Base-by-base conservation (phyloP, 2,329 filamentous ascomycete species). In the Pseudogymnoascus sp. region DNA sequence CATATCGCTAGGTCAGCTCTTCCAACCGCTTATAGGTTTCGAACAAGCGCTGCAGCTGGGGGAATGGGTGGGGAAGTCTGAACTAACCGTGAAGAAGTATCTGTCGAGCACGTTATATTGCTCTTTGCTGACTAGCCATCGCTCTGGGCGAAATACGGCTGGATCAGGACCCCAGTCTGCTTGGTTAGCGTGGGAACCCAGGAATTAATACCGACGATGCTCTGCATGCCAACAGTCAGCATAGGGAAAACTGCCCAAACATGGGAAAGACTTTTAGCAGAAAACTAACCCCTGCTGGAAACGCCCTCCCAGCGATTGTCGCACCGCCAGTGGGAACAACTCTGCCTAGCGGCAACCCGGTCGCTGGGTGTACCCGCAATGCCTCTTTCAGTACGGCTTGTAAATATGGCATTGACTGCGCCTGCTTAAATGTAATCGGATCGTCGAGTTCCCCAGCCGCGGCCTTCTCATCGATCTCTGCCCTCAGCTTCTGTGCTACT, bases 361-460 rank as follows among this genome's bases (percentile, higher is more conserved):
- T 72, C 0, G 75, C 74, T 4, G 79, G 78, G 63, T 82, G 78
- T 1, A 82, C 66, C 3, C 81, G 74, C 66, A 82, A 71, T 0
- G 74, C 72, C 66, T 83, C 81, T 40, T 77, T 78, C 22, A 83
- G 72, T 3, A 80, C 76, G 1, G 80, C 79, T 62, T 80, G 74
- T 1, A 84, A 73, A 64, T 82, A 83, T 0, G 75, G 76, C 63
- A 79, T 68, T 2, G 68, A 63, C 62, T 72, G 70, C 3, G 68
- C 65, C 66, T 77, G 76, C 31, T 72, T 77, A 68, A 74, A 80
- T 0, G 71, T 74, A 1, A 78, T 64, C 0, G 69, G 69, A n/a
- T 70, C 66, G 16, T 38, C 35, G 14, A 38, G 35, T 38, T 38
- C 35, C 5, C 35, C 35, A 38, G 35, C 35, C 35, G 35, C 35